phyloP scores from a whole-genome alignment of 306 rosid genomes.

The Myrica gale region DNA sequence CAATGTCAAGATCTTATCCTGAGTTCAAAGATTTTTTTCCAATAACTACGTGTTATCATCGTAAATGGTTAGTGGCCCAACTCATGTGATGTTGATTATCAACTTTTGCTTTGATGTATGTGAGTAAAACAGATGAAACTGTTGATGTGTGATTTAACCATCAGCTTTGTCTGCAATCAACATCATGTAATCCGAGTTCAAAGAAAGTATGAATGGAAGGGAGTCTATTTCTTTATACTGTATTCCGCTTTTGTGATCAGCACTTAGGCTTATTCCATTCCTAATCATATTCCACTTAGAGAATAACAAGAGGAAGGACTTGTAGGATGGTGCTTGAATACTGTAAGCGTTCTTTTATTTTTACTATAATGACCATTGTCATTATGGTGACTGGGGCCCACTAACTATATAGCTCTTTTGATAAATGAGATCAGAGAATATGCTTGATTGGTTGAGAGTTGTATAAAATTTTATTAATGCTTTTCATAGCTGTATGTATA shows the following conservation, averaged over 20 bases:
- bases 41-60: no score
- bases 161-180: neutral
- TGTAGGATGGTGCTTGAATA: neutral
- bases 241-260: no score
- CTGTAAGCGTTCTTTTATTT: neutral
- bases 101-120: neutral
- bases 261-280: neutral
- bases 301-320: neutral
- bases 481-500: no score
- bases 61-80: neutral
- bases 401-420: neutral
- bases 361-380: no score
- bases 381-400: neutral
- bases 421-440: neutral
- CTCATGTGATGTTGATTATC: neutral
- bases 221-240: no score
- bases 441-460: neutral
- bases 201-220: no score
- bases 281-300: neutral
- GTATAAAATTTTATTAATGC: neutral
- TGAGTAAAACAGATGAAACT: neutral
- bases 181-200: neutral
- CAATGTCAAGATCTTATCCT: neutral
- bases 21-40: neutral
- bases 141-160: neutral